Base-by-base conservation (phyloP, 805 yeast species). In the Vanderwaltozyma tropicalis region DNA sequence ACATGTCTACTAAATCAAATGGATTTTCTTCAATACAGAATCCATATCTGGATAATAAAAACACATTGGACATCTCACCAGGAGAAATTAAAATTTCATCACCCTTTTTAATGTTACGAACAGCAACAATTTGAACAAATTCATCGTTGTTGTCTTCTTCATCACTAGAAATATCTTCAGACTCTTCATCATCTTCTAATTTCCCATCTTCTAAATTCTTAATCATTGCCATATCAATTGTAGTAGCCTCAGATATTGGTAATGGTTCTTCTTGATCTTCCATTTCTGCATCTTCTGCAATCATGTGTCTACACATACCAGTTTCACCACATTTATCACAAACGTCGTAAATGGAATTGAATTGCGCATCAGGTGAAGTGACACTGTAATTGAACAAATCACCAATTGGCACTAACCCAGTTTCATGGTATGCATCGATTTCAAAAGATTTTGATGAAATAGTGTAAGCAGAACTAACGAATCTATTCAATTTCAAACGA, bases 321-420 rank as follows among this genome's bases (percentile, higher is more conserved):
- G 55, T 45, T 15, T 57, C 63, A 13, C 80, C 80, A 52, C 81
- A 76, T 14, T 50, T 43, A 8, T 48, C 63, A 50, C 81, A 75
- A 3, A 74, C 81, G 20, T 70, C 71, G 29, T 55, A 70, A 3
- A 68, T 43, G 3, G 78, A 63, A 41, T 75, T 81, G 52, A 86
- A 84, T 57, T 78, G 80, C 9, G 78, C 86, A 47, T 73, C 67
- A 43, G 83, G 87, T 5, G 61, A 50, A 1, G 58, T 76, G 12
- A 61, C 68, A 5, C 67, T 56, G 52, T 87, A 96, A 47, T 88
- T 88, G 61, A 87, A 85, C 26, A 89, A 62, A 59, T 88, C 95
- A 0, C 96, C 96, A 13, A 87, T 84, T 0, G 96, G 96, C 18
- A 88, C 95, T 35, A 89, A 62, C 0, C 83, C 85, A 22, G 79